phyloP scores from a whole-genome alignment of 2,329 filamentous ascomycete species.

The Pseudogymnoascus sp. region DNA sequence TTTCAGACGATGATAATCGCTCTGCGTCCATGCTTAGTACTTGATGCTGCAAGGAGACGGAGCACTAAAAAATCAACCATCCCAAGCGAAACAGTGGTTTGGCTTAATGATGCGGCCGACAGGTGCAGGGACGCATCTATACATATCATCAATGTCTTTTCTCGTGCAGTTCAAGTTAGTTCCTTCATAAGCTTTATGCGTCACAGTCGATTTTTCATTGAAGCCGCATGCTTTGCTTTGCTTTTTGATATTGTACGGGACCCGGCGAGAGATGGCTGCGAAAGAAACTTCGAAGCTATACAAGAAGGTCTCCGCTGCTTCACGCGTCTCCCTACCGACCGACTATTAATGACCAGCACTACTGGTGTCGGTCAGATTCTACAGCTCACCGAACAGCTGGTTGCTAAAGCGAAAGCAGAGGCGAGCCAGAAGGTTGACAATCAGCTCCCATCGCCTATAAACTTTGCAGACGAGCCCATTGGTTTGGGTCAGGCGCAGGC shows the following conservation, averaged over 20 bases:
- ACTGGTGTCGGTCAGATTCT: conserved; percentile 9
- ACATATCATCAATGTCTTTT: conserved; percentile 9
- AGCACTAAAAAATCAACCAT: not conserved
- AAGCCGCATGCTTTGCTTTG: conserved; percentile 12
- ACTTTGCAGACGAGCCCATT: not conserved
- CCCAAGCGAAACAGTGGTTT: not conserved
- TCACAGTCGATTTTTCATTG: conserved; percentile 12
- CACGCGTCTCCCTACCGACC: conserved; percentile 1
- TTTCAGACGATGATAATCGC: conserved; percentile 13
- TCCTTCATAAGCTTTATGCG: conserved; percentile 1
- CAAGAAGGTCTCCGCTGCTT: conserved; percentile 9
- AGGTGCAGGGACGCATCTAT: conserved; percentile 1
- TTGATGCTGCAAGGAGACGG: conserved; percentile 2
- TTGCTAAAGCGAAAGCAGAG: not conserved
- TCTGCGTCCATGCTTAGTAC: conserved; percentile 10
- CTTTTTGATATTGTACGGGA: conserved; percentile 12
- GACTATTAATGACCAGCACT: conserved; percentile 10
- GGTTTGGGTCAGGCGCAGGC: not conserved
- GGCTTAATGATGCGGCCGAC: not conserved
- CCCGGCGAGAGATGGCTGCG: conserved; percentile 1
- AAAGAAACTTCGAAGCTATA: conserved; percentile 8
- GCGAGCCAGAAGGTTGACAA: not conserved
- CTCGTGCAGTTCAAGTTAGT: not conserved
- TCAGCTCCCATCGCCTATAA: not conserved
- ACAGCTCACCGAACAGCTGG: not conserved